Evolutionary conservation across 1,284 basidiomycete species (phyloP).

Genomic region (Marasmius tenuissimus): DNA sequence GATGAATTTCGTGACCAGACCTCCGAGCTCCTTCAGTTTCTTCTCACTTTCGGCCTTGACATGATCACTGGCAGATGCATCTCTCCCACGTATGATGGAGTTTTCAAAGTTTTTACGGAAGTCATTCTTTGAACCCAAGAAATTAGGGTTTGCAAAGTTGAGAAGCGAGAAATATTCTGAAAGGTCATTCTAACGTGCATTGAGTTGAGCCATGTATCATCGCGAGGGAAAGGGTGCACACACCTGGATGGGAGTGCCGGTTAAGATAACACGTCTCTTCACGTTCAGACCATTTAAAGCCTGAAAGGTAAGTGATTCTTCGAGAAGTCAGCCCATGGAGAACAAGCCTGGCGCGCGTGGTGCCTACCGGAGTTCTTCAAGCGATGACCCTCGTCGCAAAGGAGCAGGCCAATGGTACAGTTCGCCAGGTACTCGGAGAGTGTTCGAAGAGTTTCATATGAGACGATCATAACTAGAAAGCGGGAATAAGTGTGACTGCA

Average conservation of each 20-base stretch:
- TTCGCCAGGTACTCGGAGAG: slow-evolving; percentile 74
- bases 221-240: slow-evolving; percentile 4
- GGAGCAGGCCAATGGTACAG: slow-evolving; percentile 85
- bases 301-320: slow-evolving; percentile 89
- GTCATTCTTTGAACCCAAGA: slow-evolving; percentile 88
- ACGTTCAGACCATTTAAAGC: slow-evolving; percentile 86
- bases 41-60: slow-evolving; percentile 84
- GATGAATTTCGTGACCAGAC: slow-evolving; percentile 93
- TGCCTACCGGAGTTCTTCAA: slow-evolving; percentile 92
- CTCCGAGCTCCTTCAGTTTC: slow-evolving; percentile 93
- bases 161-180: slow-evolving; percentile 97
- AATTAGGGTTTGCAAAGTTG: slow-evolving; percentile 96
- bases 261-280: slow-evolving; percentile 93
- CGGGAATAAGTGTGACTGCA: slow-evolving; percentile 1
- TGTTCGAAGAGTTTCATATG: slow-evolving; percentile 95
- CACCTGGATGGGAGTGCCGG: slow-evolving; percentile 94
- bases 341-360: not conserved
- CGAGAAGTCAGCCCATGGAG: slow-evolving; percentile 1
- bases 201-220: not conserved
- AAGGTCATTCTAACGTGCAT: slow-evolving; percentile 78
- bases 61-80: slow-evolving; percentile 85
- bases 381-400: slow-evolving; percentile 97
- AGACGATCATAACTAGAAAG: slow-evolving; percentile 92
- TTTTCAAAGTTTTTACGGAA: slow-evolving; percentile 98
- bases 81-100: slow-evolving; percentile 90